Evolutionary conservation across 768 basidiomycete genomes (phyloP).

Genomic region (Crassisporium funariophilum): DNA sequence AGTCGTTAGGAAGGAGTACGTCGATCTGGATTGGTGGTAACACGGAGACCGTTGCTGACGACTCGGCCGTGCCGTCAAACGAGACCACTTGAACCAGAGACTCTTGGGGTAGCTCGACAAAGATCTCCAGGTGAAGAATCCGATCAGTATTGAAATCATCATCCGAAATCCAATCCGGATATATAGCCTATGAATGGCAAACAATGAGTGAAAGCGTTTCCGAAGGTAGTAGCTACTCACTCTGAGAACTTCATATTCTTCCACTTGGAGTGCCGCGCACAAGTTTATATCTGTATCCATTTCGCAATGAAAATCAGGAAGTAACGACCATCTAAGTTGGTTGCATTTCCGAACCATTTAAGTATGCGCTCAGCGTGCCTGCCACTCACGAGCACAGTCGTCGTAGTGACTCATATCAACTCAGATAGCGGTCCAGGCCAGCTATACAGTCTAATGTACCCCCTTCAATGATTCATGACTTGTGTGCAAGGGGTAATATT

Average conservation of each 20-base stretch:
- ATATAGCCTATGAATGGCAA: conserved; percentile 6
- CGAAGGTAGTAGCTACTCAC: background rate
- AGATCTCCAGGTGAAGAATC: conserved; percentile 4
- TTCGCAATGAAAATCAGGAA: no score
- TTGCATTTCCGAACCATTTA: no score
- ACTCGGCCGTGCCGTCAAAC: conserved; percentile 2
- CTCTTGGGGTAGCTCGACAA: conserved; percentile 8
- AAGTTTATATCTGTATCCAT: background rate
- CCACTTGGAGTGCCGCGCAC: background rate
- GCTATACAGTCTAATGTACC: no score
- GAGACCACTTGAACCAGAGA: conserved; percentile 5
- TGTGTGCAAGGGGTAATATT: no score
- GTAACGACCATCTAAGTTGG: no score
- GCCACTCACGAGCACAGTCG: no score
- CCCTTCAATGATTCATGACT: no score
- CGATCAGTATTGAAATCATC: conserved; percentile 1
- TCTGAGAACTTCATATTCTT: background rate
- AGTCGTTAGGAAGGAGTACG: conserved; percentile 48
- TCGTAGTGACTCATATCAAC: no score
- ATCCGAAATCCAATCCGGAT: conserved; percentile 9
- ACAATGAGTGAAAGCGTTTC: background rate
- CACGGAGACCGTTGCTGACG: conserved; percentile 28
- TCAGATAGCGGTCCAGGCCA: no score
- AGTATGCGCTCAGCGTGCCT: no score
- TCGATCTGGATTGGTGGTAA: conserved; percentile 64